Evolutionary conservation across 495 filamentous ascomycete genomes (phyloP).

Genomic region (Lindgomyces ingoldianus): DNA sequence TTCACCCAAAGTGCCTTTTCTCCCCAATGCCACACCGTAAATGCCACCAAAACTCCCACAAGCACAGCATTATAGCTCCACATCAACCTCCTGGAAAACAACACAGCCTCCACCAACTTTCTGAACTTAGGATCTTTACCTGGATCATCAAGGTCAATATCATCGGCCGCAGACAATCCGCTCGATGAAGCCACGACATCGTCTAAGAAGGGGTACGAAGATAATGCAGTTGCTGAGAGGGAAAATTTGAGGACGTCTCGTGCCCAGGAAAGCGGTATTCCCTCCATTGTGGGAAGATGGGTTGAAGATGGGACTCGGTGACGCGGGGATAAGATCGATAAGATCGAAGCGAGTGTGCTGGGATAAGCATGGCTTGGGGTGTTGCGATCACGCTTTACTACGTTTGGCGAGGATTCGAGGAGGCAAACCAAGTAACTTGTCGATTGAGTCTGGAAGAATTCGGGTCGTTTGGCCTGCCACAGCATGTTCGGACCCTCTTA

Average conservation of each 20-base stretch:
- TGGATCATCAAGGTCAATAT: slow-evolving; percentile 10
- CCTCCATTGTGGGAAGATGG: slow-evolving; percentile 11
- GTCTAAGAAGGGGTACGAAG: not conserved
- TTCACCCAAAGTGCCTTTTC: slow-evolving; percentile 15
- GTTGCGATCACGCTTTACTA: not conserved
- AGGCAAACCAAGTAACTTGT: too few species aligned
- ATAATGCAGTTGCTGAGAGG: slow-evolving; percentile 7
- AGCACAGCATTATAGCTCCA: slow-evolving; percentile 38
- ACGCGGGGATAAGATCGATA: not conserved
- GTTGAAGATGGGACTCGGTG: not conserved
- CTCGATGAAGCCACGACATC: not conserved
- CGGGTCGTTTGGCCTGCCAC: too few species aligned
- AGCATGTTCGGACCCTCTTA: too few species aligned
- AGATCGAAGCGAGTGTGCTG: slow-evolving; percentile 1
- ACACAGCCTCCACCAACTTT: slow-evolving; percentile 32
- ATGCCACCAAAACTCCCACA: slow-evolving; percentile 29
- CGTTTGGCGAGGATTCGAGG: too few species aligned
- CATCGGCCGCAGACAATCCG: not conserved
- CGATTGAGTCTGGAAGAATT: too few species aligned
- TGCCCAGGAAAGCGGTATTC: slow-evolving; percentile 9
- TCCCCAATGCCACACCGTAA: slow-evolving; percentile 34
- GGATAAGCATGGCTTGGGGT: not conserved
- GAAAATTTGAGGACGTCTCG: slow-evolving; percentile 6
- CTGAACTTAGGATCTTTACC: slow-evolving; percentile 31
- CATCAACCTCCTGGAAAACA: slow-evolving; percentile 35